Evolutionary conservation across 208 protist genomes (phyloP), one percentile per base, ranked within the genome.

Genomic region (Trypanosomatidae sp.): DNA sequence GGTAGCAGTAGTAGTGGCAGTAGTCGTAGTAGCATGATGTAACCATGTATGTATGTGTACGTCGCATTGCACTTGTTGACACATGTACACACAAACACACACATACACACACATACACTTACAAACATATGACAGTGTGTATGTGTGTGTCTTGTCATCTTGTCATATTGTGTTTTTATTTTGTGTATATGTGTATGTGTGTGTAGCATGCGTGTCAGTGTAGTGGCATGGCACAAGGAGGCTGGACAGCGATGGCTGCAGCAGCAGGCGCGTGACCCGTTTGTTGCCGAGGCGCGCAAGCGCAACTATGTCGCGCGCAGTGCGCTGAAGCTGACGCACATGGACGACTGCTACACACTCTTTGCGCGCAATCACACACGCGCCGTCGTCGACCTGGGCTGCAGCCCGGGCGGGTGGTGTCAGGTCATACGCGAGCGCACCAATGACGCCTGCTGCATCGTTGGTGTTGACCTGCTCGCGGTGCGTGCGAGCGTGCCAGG

Each of bases 351-450:
- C 32, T 83, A 77, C 40, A 48, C 43, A 15, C 61, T 90, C 39
- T 76, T 90, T 30, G 56, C 61, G 18, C 23, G 48, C 3, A 19
- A 35, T 13, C 33, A 64, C 19, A 84, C 70, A 21, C 59, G 66
- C 28, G 55, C 69, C 27, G 81, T 73, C 13, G 54, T 90, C 19
- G 81, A 90, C 54, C 66, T 90, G 16, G 81, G 81, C 26, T 84
- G 73, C 54, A 90, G 81, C 38, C 81, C 81, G n/a, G 81, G 81
- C 10, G 72, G 81, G 41, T 90, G 81, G 81, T 77, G 71, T 20
- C 81, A 90, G 50, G 76, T 90, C 21, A 68, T 84, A 11, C 76
- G 76, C 28, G 61, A 90, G 57, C 61, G 71, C 10, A 61, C 66
- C 21, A 59, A 64, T 1, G 70, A 82, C 23, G 13, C 15, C n/a